A percentile compares a stretch with the other conserved stretches of the same genome.
Evolutionary conservation across 2,329 filamentous ascomycete species (phyloP).

Genomic region (Diaporthe humulicola): DNA sequence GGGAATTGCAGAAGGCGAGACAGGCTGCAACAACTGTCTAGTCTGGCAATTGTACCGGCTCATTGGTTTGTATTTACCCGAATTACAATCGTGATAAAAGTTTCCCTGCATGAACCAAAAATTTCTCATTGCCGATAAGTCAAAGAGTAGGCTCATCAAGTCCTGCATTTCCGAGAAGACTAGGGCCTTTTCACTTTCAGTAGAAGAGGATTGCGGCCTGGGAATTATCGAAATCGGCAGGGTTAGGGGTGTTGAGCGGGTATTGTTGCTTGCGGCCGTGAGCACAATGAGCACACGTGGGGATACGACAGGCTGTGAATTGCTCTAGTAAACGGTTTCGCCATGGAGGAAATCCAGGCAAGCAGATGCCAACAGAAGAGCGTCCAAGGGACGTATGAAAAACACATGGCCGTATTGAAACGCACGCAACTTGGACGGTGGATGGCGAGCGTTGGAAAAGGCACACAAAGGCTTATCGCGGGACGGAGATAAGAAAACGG

Average conservation of each 20-base stretch:
- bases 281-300: background rate
- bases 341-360: too few relatives aligned
- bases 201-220: background rate
- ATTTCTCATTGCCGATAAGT: too few relatives aligned
- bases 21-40: background rate
- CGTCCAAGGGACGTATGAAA: background rate
- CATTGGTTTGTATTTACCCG: background rate
- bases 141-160: background rate
- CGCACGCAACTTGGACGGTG: slow-evolving; percentile 30
- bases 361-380: background rate
- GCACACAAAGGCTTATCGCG: background rate
- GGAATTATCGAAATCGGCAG: background rate
- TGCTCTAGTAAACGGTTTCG: background rate
- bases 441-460: slow-evolving; percentile 33
- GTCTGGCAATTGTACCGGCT: too few relatives aligned
- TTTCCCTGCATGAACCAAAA: too few relatives aligned
- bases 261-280: background rate
- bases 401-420: background rate
- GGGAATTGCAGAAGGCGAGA: too few relatives aligned
- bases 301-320: background rate
- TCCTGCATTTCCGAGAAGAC: background rate
- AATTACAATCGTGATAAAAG: too few relatives aligned
- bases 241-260: background rate
- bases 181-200: background rate
- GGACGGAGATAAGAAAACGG: slow-evolving; percentile 37